Conservation (phyloP, 345 rosid genomes). For the Cardamine resedifolia region DNA sequence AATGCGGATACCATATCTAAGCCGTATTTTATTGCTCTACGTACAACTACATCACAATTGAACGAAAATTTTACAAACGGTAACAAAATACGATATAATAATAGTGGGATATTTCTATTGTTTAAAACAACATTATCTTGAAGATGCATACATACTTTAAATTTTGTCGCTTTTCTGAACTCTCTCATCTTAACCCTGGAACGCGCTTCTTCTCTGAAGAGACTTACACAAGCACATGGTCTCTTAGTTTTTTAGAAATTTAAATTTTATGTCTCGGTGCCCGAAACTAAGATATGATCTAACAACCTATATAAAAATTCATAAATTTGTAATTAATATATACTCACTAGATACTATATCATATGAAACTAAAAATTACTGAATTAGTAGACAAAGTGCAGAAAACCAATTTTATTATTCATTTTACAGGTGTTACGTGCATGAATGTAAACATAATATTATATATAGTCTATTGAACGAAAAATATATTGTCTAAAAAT, state of each 20-base stretch:
- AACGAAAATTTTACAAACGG: no score
- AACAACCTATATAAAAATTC: neutral
- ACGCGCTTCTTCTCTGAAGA: slow-evolving; percentile 22
- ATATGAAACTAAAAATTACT: neutral
- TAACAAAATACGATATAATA: slow-evolving; percentile 18
- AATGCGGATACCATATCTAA: no score
- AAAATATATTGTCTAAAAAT: no score
- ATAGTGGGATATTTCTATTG: neutral
- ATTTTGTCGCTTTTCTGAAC: slow-evolving; percentile 10
- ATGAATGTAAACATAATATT: no score
- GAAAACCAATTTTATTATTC: no score
- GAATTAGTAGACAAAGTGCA: neutral
- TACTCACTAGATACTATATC: neutral
- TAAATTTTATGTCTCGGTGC: neutral
- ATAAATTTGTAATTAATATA: neutral
- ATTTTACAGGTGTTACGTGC: no score
- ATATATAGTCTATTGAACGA: no score
- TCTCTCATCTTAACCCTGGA: slow-evolving; percentile 4
- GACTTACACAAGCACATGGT: no score
- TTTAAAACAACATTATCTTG: slow-evolving; percentile 21
- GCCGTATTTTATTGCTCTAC: no score
- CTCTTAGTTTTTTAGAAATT: neutral
- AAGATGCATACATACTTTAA: slow-evolving; percentile 24
- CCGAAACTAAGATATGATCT: neutral
- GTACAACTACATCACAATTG: no score